Conservation (phyloP, 2,329 filamentous ascomycete genomes). For the Lachnellula willkommii region DNA sequence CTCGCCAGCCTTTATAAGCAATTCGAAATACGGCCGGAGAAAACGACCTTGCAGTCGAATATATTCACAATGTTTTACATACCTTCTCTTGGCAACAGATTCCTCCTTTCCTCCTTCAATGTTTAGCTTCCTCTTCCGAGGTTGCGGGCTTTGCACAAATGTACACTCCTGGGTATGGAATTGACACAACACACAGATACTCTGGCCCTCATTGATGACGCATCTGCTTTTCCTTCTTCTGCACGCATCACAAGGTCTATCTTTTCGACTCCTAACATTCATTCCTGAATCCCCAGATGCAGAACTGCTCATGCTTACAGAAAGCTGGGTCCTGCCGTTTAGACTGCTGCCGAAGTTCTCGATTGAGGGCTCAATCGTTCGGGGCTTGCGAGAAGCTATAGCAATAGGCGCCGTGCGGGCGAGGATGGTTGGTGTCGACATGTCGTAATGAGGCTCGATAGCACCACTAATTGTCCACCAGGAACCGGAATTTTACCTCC, state of each 20-base stretch:
- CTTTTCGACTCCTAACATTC: constrained; percentile 41
- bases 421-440: constrained; percentile 46
- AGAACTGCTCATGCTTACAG: constrained; percentile 47
- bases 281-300: constrained; percentile 46
- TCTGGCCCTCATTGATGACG: constrained; percentile 70
- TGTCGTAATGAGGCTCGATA: constrained; percentile 27
- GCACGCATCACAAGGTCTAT: constrained; percentile 67
- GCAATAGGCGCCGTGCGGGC: constrained; percentile 60
- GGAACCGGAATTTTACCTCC: constrained; percentile 22
- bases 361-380: constrained; percentile 21
- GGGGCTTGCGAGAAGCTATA: constrained; percentile 57
- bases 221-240: constrained; percentile 69
- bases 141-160: constrained; percentile 68
- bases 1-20: constrained; percentile 8
- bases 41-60: background rate
- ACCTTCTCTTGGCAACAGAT: constrained; percentile 64
- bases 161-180: constrained; percentile 75
- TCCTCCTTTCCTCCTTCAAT: constrained; percentile 48
- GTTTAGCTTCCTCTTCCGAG: constrained; percentile 74
- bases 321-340: constrained; percentile 26
- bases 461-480: constrained; percentile 13
- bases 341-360: constrained; percentile 17
- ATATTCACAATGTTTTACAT: constrained; percentile 14
- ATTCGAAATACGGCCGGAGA: constrained; percentile 1
- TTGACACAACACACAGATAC: constrained; percentile 69